Conservation (phyloP, 768 basidiomycete species). For the Fomitopsis pulvina region DNA sequence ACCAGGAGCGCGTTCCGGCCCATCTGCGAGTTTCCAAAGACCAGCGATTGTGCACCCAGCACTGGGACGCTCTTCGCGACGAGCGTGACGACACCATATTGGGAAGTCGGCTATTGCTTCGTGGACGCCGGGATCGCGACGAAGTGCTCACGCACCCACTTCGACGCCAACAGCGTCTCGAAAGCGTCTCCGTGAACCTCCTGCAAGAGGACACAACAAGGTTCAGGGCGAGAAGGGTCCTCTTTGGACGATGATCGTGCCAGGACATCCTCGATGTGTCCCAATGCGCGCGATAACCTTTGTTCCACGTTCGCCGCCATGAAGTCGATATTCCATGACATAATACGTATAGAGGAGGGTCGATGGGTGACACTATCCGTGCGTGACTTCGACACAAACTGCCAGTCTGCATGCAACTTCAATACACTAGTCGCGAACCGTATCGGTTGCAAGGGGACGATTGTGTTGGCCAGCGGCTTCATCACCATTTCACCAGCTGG, state of each 20-base stretch:
- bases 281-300: slow-evolving; percentile 43
- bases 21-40: slow-evolving; percentile 46
- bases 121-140: slow-evolving; percentile 46
- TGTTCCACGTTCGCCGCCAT: slow-evolving; percentile 27
- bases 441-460: too few relatives aligned
- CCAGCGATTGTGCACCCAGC: slow-evolving; percentile 41
- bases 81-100: slow-evolving; percentile 68
- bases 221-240: slow-evolving; percentile 33
- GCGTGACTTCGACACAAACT: too few relatives aligned
- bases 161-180: slow-evolving; percentile 40
- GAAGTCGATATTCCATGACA: slow-evolving; percentile 74
- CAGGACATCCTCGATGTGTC: slow-evolving; percentile 53
- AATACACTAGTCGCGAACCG: too few relatives aligned
- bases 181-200: slow-evolving; percentile 50
- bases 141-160: slow-evolving; percentile 61
- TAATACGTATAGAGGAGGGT: slow-evolving; percentile 44
- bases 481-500: too few relatives aligned
- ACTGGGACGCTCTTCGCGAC: slow-evolving; percentile 52
- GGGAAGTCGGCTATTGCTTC: slow-evolving; percentile 47
- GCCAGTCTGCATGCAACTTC: too few relatives aligned
- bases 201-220: slow-evolving; percentile 64
- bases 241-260: neutral
- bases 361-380: too few relatives aligned
- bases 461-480: too few relatives aligned
- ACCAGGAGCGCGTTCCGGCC: slow-evolving; percentile 51